phyloP scores from a whole-genome alignment of 2,329 filamentous ascomycete genomes.

The Corniculantispora saksenae region DNA sequence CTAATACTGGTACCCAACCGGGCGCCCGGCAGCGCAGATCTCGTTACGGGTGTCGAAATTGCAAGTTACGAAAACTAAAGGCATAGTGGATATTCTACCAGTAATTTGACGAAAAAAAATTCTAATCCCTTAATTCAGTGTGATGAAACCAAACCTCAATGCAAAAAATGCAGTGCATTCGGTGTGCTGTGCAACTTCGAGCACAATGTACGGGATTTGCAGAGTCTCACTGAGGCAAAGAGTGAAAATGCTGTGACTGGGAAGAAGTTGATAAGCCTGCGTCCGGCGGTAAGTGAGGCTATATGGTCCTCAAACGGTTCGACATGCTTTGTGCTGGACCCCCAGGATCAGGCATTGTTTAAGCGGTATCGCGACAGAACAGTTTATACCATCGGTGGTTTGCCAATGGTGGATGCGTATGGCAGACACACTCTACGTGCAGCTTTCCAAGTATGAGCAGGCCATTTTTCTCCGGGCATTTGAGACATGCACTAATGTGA shows the following conservation, averaged over 20 bases:
- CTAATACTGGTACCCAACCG: not conserved
- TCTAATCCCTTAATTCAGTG: not conserved
- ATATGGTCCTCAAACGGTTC: not conserved
- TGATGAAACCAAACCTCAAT: conserved; percentile 10
- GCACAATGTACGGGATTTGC: conserved; percentile 1
- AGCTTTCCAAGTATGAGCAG: not conserved
- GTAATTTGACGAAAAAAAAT: not conserved
- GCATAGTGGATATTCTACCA: conserved; percentile 28
- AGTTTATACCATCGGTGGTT: not conserved
- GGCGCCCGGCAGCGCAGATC: conserved; percentile 30
- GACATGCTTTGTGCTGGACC: not conserved
- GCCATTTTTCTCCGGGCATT: too few species aligned
- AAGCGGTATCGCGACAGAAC: conserved; percentile 7
- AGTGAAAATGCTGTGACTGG: not conserved
- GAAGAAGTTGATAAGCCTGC: not conserved
- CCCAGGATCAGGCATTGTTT: conserved; percentile 2
- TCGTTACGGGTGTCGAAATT: conserved; percentile 51
- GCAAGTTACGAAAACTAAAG: conserved; percentile 53
- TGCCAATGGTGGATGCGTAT: not conserved
- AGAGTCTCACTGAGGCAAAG: conserved; percentile 2
- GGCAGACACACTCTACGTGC: not conserved
- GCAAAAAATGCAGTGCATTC: not conserved
- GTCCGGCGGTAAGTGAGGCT: not conserved
- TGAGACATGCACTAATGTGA: not conserved
- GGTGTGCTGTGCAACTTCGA: conserved; percentile 10